A percentile compares a stretch with the other conserved stretches of the same genome.
These are phyloP conservation scores for Celoporthe dispersa DNA, from an alignment of 2,329 filamentous ascomycete species.

Conservation along the genomic window DNA sequence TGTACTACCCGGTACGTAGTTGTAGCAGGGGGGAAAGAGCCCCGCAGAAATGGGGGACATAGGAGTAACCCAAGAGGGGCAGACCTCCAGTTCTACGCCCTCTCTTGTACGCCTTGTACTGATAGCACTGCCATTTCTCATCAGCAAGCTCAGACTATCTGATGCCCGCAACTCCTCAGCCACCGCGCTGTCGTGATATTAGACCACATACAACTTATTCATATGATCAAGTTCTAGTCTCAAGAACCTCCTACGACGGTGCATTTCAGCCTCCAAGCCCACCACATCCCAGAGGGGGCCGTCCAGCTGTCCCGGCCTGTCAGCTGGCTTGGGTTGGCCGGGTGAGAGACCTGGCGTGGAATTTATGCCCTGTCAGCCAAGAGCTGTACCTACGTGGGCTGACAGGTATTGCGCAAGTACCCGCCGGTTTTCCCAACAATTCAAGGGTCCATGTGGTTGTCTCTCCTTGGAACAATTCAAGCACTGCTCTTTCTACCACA, in stretches of 20 bases:
- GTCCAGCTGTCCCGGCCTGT: not conserved
- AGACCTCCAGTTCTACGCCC: not conserved
- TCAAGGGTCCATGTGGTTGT: not conserved
- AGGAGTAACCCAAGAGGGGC: not conserved
- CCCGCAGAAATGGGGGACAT: not conserved
- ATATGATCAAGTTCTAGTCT: not conserved
- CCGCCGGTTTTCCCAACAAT: slow-evolving; percentile 8
- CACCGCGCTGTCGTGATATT: not conserved
- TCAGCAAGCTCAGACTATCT: not conserved
- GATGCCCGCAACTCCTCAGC: not conserved
- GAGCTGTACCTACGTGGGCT: not conserved
- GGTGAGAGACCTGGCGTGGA: not conserved
- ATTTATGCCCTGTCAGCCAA: not conserved
- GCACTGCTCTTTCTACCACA: not conserved
- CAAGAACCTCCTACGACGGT: not conserved
- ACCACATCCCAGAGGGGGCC: not conserved
- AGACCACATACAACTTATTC: not conserved
- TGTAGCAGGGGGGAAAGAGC: not conserved
- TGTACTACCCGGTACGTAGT: not conserved
- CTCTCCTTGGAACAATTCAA: not conserved
- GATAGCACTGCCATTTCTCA: not conserved
- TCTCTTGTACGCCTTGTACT: not conserved
- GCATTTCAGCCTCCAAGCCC: not conserved
- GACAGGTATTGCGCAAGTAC: not conserved
- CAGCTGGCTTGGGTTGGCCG: not conserved